phyloP scores from a whole-genome alignment of 345 rosid genomes.

The Moricandia moricandioides region DNA sequence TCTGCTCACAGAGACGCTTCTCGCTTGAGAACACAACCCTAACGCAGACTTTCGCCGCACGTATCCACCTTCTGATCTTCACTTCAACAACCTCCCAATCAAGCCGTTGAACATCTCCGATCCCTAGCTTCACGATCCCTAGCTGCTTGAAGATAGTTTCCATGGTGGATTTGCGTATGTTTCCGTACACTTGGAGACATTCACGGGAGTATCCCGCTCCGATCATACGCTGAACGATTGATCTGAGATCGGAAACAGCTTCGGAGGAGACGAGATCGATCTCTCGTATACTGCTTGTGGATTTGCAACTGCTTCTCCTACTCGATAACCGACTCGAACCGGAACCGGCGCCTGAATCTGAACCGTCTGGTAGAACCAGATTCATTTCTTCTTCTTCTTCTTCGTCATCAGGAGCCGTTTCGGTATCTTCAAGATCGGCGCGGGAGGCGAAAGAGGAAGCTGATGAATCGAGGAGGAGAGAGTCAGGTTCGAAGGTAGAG shows the following conservation, averaged over 20 bases:
- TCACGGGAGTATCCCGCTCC: constrained; percentile 31
- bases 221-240: constrained; percentile 35
- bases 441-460: constrained; percentile 36
- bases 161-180: constrained; percentile 70
- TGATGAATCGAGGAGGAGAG: constrained; percentile 38
- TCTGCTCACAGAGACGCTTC: constrained; percentile 71
- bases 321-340: constrained; percentile 38
- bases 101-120: constrained; percentile 85
- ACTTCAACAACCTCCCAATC: constrained; percentile 80
- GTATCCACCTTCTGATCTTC: constrained; percentile 82
- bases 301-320: constrained; percentile 30
- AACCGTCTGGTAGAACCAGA: constrained; percentile 27
- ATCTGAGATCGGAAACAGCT: constrained; percentile 35
- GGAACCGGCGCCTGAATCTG: constrained; percentile 16
- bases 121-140: constrained; percentile 79
- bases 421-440: constrained; percentile 29
- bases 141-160: constrained; percentile 64
- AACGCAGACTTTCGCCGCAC: constrained; percentile 77
- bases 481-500: constrained; percentile 56
- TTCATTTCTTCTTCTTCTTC: constrained; percentile 14
- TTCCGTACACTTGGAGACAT: constrained; percentile 59
- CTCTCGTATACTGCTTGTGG: constrained; percentile 36
- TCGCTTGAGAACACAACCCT: constrained; percentile 83
- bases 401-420: background rate
- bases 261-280: constrained; percentile 32